Base-by-base conservation (phyloP, 2,329 filamentous ascomycete species). In the Fusarium sp. region DNA sequence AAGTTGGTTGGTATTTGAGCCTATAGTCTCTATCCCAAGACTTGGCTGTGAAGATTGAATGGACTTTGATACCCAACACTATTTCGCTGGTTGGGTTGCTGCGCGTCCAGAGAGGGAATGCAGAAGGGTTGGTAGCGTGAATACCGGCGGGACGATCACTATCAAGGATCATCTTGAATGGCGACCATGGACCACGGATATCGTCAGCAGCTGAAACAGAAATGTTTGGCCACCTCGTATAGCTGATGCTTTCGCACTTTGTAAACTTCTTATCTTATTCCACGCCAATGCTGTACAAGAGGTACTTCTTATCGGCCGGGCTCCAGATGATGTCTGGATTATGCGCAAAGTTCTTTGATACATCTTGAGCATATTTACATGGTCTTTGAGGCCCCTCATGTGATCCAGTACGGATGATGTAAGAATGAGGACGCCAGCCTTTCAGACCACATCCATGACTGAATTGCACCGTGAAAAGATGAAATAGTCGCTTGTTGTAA, bases 391-490 rank as follows among this genome's bases (percentile, higher is more conserved):
- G 84, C 0, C 84, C 85, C 0, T 72, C 80, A 5, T 75, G 74
- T 0, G 84, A 86, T 66, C 86, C 85, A 4, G 85, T 85, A 21
- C 85, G 78, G 33, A 84, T 82, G 23, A 86, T 78, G 23, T 81
- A 83, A 23, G 82, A 84, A 56, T 82, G 84, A 0, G 84, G 85
- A 16, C 81, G 79, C 85, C 86, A 87, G n/a, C 82, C 84, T 10
- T 76, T 76, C 4, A 87, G 78, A 0, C 84, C 84, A 57, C 85
- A 87, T 11, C 83, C 83, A 56, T 82, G 79, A 0, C 80, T 78
- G 63, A 87, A 85, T 54, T 86, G 83, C 0, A 84, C 82, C 4
- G 81, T 80, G 48, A 86, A 78, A 0, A 87, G 80, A 57, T 86
- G 85, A 55, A 86, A 85, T 1, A 85, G 76, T 0, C 61, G 58